Evolutionary conservation across 352 stramenopile genomes (phyloP).

Genomic region (Globisporangium recalcitrans): DNA sequence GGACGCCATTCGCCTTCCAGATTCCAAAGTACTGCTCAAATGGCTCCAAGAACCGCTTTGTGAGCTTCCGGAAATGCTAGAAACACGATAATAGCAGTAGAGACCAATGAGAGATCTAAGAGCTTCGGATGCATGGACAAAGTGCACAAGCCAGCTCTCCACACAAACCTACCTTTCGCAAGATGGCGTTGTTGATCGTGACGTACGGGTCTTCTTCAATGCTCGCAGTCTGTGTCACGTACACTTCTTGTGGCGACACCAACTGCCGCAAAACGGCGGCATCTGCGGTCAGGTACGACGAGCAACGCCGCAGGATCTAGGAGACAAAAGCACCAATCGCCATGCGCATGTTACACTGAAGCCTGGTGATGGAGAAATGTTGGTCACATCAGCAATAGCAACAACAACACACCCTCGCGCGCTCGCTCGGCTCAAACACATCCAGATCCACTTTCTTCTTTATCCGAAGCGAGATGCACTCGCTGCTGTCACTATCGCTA

Average conservation of each 20-base stretch:
- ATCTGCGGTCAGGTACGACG: slow-evolving; percentile 53
- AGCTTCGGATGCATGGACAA: not conserved
- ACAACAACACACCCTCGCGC: slow-evolving; percentile 8
- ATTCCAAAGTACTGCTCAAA: slow-evolving; percentile 87
- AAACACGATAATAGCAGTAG: not conserved
- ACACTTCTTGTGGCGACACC: slow-evolving; percentile 41
- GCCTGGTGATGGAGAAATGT: not conserved
- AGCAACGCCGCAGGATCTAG: slow-evolving; percentile 62
- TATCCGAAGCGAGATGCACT: slow-evolving; percentile 46
- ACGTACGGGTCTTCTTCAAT: slow-evolving; percentile 61
- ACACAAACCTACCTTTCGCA: slow-evolving; percentile 47
- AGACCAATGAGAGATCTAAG: not conserved
- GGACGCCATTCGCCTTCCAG: slow-evolving; percentile 52
- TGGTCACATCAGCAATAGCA: not conserved
- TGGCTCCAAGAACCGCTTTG: slow-evolving; percentile 78
- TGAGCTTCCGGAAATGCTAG: slow-evolving; percentile 83
- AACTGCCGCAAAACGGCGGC: slow-evolving; percentile 59
- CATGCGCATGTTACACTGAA: not conserved
- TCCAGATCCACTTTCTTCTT: slow-evolving; percentile 49
- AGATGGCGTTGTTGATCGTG: slow-evolving; percentile 82
- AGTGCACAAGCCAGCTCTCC: not conserved
- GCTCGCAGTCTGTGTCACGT: slow-evolving; percentile 40
- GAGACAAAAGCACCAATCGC: no score
- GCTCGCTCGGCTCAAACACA: slow-evolving; percentile 27
- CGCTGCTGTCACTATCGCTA: slow-evolving; percentile 24